Evolutionary conservation across 2,329 filamentous ascomycete genomes (phyloP).

Genomic region (Dactylellina haptotyla): DNA sequence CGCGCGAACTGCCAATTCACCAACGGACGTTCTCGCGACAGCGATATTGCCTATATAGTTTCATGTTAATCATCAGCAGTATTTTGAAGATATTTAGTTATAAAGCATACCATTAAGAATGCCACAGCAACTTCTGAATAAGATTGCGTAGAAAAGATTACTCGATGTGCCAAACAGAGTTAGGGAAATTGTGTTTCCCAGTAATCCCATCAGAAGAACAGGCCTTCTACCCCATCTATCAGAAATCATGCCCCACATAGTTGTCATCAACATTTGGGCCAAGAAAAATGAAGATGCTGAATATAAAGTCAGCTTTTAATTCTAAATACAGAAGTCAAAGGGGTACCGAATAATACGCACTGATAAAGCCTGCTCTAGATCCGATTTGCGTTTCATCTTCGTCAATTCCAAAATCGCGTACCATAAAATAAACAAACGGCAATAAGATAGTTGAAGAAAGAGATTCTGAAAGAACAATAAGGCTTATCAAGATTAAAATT

Average conservation of each 20-base stretch:
- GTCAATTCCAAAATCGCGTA: constrained; percentile 25
- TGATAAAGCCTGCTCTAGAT: constrained; percentile 30
- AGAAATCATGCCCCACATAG: constrained; percentile 25
- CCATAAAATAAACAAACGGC: constrained; percentile 39
- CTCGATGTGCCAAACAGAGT: constrained; percentile 25
- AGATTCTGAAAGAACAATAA: constrained; percentile 28
- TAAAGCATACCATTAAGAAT: constrained; percentile 17
- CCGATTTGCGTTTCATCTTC: constrained; percentile 29
- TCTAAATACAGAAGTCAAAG: neutral
- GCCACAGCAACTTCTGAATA: constrained; percentile 22
- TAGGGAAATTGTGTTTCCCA: constrained; percentile 26
- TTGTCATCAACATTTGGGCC: constrained; percentile 27
- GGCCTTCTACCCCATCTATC: constrained; percentile 21
- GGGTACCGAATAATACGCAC: constrained; percentile 1
- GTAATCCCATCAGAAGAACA: constrained; percentile 13
- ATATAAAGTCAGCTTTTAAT: neutral
- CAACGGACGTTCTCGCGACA: constrained; percentile 29
- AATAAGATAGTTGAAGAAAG: constrained; percentile 31
- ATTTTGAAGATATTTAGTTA: neutral
- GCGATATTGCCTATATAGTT: constrained; percentile 22
- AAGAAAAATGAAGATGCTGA: constrained; percentile 29
- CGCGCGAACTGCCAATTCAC: constrained; percentile 7
- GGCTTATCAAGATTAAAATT: constrained; percentile 18
- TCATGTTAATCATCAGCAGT: neutral
- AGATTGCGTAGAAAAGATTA: constrained; percentile 15